Evolutionary conservation across 2,329 filamentous ascomycete species (phyloP).

Genomic region (Tolypocladium pustulatum): DNA sequence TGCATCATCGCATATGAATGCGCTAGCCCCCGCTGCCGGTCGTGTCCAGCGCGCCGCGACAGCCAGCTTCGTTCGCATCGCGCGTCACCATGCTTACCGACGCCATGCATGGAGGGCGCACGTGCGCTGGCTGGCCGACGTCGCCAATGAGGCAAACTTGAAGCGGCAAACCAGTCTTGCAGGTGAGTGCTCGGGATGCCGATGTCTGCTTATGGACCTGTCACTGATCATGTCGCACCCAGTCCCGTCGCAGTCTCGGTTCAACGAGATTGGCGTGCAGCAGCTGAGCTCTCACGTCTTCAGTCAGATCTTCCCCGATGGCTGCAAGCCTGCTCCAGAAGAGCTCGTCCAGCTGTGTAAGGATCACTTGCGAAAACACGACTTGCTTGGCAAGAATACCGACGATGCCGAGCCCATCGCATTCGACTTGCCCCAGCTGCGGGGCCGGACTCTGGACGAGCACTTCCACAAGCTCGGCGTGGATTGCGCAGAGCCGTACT

Average conservation of each 20-base stretch:
- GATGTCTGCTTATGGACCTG: not conserved
- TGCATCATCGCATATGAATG: conserved; percentile 13
- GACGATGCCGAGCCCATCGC: conserved; percentile 66
- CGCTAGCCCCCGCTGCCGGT: conserved; percentile 20
- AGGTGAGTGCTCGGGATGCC: conserved; percentile 21
- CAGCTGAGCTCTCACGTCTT: conserved; percentile 80
- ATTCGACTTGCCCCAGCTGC: conserved; percentile 73
- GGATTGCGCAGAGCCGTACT: conserved; percentile 78
- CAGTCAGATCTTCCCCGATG: conserved; percentile 65
- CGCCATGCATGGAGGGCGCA: conserved; percentile 23
- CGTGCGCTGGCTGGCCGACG: conserved; percentile 33
- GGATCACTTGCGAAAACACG: conserved; percentile 75
- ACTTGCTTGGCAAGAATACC: conserved; percentile 82
- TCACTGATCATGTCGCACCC: not conserved
- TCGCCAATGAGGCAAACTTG: conserved; percentile 14
- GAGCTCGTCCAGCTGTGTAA: conserved; percentile 71
- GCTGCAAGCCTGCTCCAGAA: conserved; percentile 44
- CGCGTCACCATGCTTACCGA: conserved; percentile 33
- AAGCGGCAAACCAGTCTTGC: conserved; percentile 22
- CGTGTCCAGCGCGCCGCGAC: conserved; percentile 29
- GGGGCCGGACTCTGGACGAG: conserved; percentile 77
- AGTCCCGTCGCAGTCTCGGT: conserved; percentile 52
- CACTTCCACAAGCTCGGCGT: conserved; percentile 85
- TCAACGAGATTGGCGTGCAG: conserved; percentile 91
- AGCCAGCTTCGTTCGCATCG: conserved; percentile 40